Evolutionary conservation across 1,139 yeast genomes (phyloP).

Genomic region (Diutina scorzettiae): DNA sequence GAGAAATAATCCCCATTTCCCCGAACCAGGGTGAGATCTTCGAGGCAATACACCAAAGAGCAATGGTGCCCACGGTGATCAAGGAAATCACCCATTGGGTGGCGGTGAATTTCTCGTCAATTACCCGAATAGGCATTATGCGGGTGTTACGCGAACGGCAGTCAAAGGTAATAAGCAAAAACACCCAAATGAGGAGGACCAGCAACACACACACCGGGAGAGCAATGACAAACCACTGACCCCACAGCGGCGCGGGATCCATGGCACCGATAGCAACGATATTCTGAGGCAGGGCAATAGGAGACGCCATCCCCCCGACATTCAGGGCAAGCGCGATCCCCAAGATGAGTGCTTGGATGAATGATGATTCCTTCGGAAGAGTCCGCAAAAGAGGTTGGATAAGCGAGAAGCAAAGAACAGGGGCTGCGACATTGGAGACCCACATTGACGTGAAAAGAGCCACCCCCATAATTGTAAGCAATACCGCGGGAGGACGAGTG

Average conservation of each 20-base stretch:
- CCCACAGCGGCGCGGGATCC: constrained; percentile 63
- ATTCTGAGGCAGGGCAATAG: constrained; percentile 70
- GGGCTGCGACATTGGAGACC: constrained; percentile 73
- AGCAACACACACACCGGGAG: constrained; percentile 50
- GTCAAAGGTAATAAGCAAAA: constrained; percentile 46
- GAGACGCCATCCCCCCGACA: constrained; percentile 73
- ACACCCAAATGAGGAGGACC: constrained; percentile 43
- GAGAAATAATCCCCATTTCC: constrained; percentile 60
- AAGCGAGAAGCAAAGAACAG: constrained; percentile 59
- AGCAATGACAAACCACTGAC: constrained; percentile 63
- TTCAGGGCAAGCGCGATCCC: constrained; percentile 68
- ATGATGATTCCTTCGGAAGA: constrained; percentile 47
- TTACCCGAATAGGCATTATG: constrained; percentile 41
- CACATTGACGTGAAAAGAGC: constrained; percentile 65
- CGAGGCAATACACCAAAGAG: constrained; percentile 62
- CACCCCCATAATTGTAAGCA: constrained; percentile 55
- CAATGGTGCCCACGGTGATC: constrained; percentile 42
- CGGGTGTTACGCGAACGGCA: constrained; percentile 29
- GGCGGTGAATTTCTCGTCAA: constrained; percentile 45
- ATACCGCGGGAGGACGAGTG: constrained; percentile 49
- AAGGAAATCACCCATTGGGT: constrained; percentile 55
- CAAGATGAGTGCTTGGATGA: constrained; percentile 51
- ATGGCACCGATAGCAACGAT: constrained; percentile 62
- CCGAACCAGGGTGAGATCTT: constrained; percentile 46
- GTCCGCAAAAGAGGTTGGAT: constrained; percentile 55